Evolutionary conservation across 441 rosid genomes (phyloP), one percentile per base, ranked within the genome.

Genomic region (Bruguiera hainesii): DNA sequence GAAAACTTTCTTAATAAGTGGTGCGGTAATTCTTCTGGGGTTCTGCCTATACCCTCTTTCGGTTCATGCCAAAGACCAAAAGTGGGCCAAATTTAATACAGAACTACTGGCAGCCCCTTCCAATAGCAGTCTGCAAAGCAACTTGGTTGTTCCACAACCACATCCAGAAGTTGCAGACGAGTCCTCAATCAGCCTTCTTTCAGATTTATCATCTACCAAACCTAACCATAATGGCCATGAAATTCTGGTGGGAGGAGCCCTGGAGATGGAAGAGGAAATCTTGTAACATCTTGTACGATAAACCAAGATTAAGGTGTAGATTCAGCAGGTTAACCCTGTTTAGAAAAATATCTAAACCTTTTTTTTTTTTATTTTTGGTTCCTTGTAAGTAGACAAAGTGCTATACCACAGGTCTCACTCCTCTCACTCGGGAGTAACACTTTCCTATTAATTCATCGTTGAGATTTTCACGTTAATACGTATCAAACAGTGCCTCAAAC

Each of bases 1-100:
- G 19, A 83, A 58, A 75, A 94, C 97, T 46, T 78, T 84, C 72
- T 3, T 94, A 25, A 76, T 91, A 42, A 87, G 93, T 21, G 87
- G 87, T 7, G 63, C 52, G 3, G 89, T 88, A 51, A 70, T 86
- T 56, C 25, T 79, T 48, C 20, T 81, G 4, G 99, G 99, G 56
- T 67, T 91, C 69, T 57, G 87, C 46, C 21, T 89, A n/a, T 85
- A 91, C 69, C 94, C 90, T 7, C 15, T 67, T 56, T 65, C 88
- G 61, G 77, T 73, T 56, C 76, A 73, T 23, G 87, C 87, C 13
- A 94, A 80, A 69, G 69, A 82, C 56, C 80, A 67, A 80, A 57
- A 79, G 46, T 88, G 97, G 96, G 60, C 46, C 37, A 70, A 61
- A 4, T 89, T 87, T 64, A 67, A 63, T 65, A 53, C 67, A 1